A percentile compares a stretch with the other conserved stretches of the same genome.
phyloP scores from a whole-genome alignment of 1,139 yeast genomes.

The Debaryomyces psychrophilus region DNA sequence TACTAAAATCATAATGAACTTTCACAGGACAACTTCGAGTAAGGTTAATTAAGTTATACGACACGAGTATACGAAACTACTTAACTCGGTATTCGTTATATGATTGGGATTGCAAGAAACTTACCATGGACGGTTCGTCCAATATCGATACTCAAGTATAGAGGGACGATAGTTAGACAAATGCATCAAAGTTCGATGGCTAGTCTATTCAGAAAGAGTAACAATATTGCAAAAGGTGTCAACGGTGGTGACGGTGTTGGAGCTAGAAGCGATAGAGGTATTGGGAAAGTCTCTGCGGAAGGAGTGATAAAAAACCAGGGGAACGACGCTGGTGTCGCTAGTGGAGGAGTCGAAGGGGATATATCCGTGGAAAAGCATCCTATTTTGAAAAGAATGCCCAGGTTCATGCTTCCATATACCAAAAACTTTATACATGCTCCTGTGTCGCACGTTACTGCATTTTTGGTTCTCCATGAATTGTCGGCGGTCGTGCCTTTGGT shows the following conservation, averaged over 20 bases:
- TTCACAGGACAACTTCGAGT: background rate
- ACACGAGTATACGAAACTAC: background rate
- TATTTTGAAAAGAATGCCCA: slow-evolving; percentile 48
- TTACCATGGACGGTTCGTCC: background rate
- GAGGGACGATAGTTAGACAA: background rate
- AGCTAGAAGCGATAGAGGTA: background rate
- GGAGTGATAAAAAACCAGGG: background rate
- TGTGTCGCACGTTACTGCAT: slow-evolving; percentile 69
- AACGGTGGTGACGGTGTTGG: background rate
- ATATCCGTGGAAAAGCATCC: slow-evolving; percentile 26
- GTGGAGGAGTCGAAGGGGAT: no score
- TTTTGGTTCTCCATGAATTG: slow-evolving; percentile 79
- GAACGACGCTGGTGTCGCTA: background rate
- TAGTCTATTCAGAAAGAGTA: background rate
- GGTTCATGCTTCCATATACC: slow-evolving; percentile 53
- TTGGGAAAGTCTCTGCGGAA: background rate
- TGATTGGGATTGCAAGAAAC: background rate
- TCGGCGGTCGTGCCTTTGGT: slow-evolving; percentile 82
- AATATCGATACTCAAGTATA: background rate
- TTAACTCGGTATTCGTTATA: background rate
- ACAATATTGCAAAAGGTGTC: background rate
- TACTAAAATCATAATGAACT: background rate
- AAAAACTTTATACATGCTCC: slow-evolving; percentile 60
- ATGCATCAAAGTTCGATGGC: background rate
- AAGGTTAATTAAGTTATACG: background rate